Evolutionary conservation across 2,329 filamentous ascomycete species (phyloP), one percentile per base, ranked within the genome.

Genomic region (Epichloe baconii): DNA sequence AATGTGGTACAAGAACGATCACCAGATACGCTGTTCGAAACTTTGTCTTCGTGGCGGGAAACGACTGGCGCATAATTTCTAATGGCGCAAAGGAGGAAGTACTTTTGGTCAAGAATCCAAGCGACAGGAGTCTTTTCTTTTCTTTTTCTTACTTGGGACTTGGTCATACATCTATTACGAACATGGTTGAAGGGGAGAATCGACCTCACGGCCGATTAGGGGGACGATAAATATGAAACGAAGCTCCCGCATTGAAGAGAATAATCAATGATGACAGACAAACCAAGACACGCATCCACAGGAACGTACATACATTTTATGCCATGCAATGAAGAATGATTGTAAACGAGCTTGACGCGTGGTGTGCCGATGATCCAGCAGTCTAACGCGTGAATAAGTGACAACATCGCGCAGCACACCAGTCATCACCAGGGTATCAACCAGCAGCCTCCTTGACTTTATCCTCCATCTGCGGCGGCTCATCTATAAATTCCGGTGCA

Each of bases 401-500:
- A 44, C 14, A 31, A 14, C 42, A 26, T n/a, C 15, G 23, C 15
- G 8, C 42, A 3, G 5, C 23, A 38, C 10, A 31, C 5, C 5
- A 31, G 5, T 31, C 17, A 11, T 37, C 4, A 21, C 15, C 2
- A 34, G 2, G 15, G 23, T 23, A 49, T 64, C 54, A 82, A 31
- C 78, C 74, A 49, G 79, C 89, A 44, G 80, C 86, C 68, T 95
- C 88, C 73, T 91, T 93, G 47, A 94, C 78, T 72, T 93, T 90
- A 57, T 75, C 78, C 14, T 75, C 74, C 45, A 78, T 72, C 68
- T 83, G 78, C 2, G 90, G 90, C 17, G 88, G 81, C 72, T 96
- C 90, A 67, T 98, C 93, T 53, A 98, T 86, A 66, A 98, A 97
- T 49, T 89, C 83, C 19, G 88, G 88, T 52, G 80, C 77, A 15